Evolutionary conservation across 2,329 filamentous ascomycete genomes (phyloP), one percentile per base, ranked within the genome.

Genomic region (Penicillium sp.): DNA sequence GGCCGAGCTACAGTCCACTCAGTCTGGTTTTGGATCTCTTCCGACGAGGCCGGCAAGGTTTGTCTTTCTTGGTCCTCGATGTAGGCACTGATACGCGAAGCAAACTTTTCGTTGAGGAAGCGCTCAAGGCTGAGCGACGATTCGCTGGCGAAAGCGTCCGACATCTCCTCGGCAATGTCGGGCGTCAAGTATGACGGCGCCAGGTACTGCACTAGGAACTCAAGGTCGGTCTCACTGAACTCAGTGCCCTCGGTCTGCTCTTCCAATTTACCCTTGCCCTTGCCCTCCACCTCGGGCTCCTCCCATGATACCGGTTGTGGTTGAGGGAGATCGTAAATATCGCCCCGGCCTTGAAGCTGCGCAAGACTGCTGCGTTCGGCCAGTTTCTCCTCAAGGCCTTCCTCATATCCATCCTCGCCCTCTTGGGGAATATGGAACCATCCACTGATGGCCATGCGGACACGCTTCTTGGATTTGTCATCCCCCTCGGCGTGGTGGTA

Each of bases 391-490:
- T 97, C 93, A 52, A 94, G 82, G 4, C 93, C 94, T 69, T 89
- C 80, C 64, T 96, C 86, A 66, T 89, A 99, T 42, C 94, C 94
- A 25, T 96, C 91, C 73, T 99, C 94, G 53, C 93, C 93, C 64
- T 89, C 77, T 75, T 99, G 94, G 0, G 94, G 94, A 60, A 99
- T 97, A 75, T 99, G 94, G 74, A 95, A 99, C 94, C 94, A 99
- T 50, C 94, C 94, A 70, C 91, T 96, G 69, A 99, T 96, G 49
- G 94, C 94, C 93, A 99, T 97, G 63, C 94, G 87, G 47, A 97
- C 85, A 8, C 75, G 71, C 57, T 69, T 82, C 73, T 81, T 85
- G 70, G 81, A 82, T 52, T 86, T 82, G 74, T 85, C 83, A 66
- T 78, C 82, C 70, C 78, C 79, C 56, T 71, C 81, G 60, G 77